Evolutionary conservation across 2,329 filamentous ascomycete species (phyloP).

Genomic region (Stachybotrys chartarum): DNA sequence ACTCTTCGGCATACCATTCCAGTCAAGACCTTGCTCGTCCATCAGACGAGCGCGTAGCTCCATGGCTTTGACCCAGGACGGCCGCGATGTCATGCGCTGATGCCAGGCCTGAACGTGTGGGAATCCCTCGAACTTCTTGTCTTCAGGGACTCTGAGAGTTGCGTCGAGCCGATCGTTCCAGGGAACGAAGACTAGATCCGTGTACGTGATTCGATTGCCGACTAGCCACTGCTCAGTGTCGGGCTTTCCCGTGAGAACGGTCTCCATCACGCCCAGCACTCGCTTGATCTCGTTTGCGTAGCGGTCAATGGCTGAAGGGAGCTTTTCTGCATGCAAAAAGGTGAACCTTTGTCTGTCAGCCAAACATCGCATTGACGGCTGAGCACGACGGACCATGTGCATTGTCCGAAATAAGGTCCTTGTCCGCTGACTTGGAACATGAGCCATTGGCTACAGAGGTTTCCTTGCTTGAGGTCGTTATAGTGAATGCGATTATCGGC

Average conservation of each 20-base stretch:
- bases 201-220: conserved; percentile 4
- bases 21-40: conserved; percentile 5
- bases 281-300: conserved; percentile 17
- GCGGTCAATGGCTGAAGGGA: conserved; percentile 16
- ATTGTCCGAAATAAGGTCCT: conserved; percentile 20
- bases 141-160: neutral
- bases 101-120: conserved; percentile 3
- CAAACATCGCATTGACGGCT: no score
- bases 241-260: conserved; percentile 3
- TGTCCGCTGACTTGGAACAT: conserved; percentile 19
- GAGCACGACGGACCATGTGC: conserved; percentile 8
- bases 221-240: conserved; percentile 2
- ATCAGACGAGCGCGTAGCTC: conserved; percentile 1
- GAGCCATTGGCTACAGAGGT: conserved; percentile 9
- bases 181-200: conserved; percentile 4
- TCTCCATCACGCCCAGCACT: conserved; percentile 12
- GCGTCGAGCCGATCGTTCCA: conserved; percentile 3
- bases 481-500: conserved; percentile 7
- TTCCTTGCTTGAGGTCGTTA: neutral
- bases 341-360: conserved; percentile 2
- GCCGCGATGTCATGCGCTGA: neutral
- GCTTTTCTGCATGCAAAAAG: conserved; percentile 7
- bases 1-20: conserved; percentile 4
- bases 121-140: conserved; percentile 1
- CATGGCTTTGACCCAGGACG: conserved; percentile 2